A percentile compares a stretch with the other conserved stretches of the same genome.
Conservation (phyloP, 208 protist species). For the Leishmania gerbilli region DNA sequence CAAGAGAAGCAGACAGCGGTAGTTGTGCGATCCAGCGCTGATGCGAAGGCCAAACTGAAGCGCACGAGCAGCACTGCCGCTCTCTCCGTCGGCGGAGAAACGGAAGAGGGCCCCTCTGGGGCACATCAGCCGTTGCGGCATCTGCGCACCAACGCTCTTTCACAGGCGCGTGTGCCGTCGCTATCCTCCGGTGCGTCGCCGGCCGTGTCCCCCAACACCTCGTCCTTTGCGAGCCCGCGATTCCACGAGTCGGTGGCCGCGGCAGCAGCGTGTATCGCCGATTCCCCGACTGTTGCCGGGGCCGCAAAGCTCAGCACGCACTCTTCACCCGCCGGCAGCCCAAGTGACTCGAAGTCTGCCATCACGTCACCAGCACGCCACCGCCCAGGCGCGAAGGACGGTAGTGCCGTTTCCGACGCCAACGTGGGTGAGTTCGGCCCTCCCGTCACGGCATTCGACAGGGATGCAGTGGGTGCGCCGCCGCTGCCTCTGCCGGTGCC, state of each 20-base stretch:
- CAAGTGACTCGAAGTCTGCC: background rate
- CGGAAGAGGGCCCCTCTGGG: background rate
- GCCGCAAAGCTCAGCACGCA: background rate
- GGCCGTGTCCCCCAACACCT: conserved; percentile 15
- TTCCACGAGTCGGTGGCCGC: conserved; percentile 7
- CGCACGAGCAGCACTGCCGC: conserved; percentile 2
- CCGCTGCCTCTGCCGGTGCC: background rate
- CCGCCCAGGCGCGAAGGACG: background rate
- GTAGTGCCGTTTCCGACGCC: background rate
- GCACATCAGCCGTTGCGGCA: background rate
- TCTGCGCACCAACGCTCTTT: background rate
- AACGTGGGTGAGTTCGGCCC: background rate
- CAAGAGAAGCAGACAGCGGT: conserved; percentile 6
- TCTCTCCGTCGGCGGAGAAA: background rate
- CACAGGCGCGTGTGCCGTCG: conserved; percentile 8
- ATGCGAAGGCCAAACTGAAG: conserved; percentile 9
- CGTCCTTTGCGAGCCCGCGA: conserved; percentile 13
- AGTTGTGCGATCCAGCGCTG: background rate
- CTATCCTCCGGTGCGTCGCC: conserved; percentile 16
- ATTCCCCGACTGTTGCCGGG: background rate
- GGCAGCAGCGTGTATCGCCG: background rate
- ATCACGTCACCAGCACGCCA: background rate
- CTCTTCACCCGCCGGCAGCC: background rate
- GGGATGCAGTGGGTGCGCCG: background rate
- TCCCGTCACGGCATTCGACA: background rate